Base-by-base conservation (phyloP, 257 asterid species). In the Solanum paucissectum region DNA sequence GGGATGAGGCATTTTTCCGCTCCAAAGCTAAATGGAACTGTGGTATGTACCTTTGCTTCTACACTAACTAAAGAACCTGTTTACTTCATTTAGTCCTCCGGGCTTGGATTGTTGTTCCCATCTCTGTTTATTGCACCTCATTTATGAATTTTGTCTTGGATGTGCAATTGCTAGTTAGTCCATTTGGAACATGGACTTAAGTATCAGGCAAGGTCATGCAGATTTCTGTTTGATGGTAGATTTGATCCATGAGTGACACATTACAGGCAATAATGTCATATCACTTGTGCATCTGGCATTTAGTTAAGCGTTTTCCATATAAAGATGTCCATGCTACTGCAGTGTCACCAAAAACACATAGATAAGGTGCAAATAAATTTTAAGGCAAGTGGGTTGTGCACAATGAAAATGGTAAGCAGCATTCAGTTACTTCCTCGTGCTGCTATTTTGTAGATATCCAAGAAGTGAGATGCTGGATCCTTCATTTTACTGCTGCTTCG, bases 1-100 rank as follows among this genome's bases (percentile, higher is more conserved):
- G 99, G 40, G 98, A 96, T 23, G 98, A 96, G 90, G 94, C 94
- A 8, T 97, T 95, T 92, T 97, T 97, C 64, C 91, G 89, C 58
- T 92, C 98, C 25, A 94, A 92, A 87, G 92, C 98, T 4, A 96
- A 92, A 88, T 97, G 99, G 99, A 92, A 91, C 74, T 97, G 99
- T 37, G 99, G 93, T 91, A 91, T 69, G 87, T 21, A 29, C 5
- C 72, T 82, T 64, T 49, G 69, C 44, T 29, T 18, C 32, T 49
- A 10, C 42, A 1, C 23, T 0, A 40, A 38, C 83, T n/a, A 76
- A 76, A 38, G 60, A n/a, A 38, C 13, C 21, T 23, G 34, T 76
- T 76, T 40, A 12, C 34, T 38, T 40, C 83, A 76, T 76, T 40
- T 76, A 40, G 84, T 40, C 29, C 60, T 76, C 55, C 1, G 21